Base-by-base conservation (phyloP, 305 asterid genomes). In the Fraxinus nigra region DNA sequence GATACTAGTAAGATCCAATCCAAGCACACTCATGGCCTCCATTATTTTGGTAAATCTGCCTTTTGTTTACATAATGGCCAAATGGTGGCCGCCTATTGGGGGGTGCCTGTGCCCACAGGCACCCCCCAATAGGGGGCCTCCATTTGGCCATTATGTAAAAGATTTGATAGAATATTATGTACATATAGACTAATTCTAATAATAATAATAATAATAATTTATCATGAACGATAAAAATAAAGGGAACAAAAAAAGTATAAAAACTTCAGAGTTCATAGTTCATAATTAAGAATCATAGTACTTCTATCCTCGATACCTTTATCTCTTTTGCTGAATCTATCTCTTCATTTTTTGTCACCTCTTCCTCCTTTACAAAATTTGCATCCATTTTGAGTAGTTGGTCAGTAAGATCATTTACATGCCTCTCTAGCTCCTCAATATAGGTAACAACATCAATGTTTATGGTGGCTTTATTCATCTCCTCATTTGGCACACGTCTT, bases 401-500 rank as follows among this genome's bases (percentile, higher is more conserved):
- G 77, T 83, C 77, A 32, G 90, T 89, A 0, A 92, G 91, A 70
- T 91, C 90, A 38, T 83, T 81, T 38, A 91, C 97, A 7, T 88
- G 33, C 8, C 24, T 78, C 72, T 91, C 84, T 7, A 92, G 87
- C 85, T 89, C 88, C 82, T 89, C 91, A 35, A 95, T 89, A 89
- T 90, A 91, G 30, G 92, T 81, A 76, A 91, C 92, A 2, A 95
- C 97, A 80, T 93, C 98, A 4, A 92, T 91, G 61, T 93, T 84
- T 80, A 92, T 92, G 78, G 93, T 85, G n/a, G 89, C 93, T 82
- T 90, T 93, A 0, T 78, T 95, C 98, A 32, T 32, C 34, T 32
- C 34, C 5, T 32, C 5, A 32, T 32, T 32, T 32, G 34, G 5
- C 34, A 32, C 34, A 32, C 34, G 3, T 32, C 5, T 32, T 32